Evolutionary conservation across 768 basidiomycete species (phyloP).

Genomic region (Multifurca ochricompacta): DNA sequence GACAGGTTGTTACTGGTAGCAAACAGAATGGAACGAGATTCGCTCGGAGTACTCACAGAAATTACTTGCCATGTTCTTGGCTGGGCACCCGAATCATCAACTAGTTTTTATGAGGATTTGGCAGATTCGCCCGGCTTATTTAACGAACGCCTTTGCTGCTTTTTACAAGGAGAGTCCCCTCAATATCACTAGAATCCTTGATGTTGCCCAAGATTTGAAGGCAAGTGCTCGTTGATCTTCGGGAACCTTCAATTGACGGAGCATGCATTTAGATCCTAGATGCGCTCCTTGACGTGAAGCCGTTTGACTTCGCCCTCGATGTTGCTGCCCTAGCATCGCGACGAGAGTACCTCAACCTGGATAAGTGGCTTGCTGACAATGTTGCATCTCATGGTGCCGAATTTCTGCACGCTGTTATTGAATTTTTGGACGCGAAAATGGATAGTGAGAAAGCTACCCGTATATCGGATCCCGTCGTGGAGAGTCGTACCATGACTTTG

Average conservation of each 20-base stretch:
- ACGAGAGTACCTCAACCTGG: constrained; percentile 88
- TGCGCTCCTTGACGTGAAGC: constrained; percentile 81
- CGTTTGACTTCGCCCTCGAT: constrained; percentile 86
- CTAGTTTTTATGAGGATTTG: constrained; percentile 96
- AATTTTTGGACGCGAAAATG: constrained; percentile 90
- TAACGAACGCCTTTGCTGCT: constrained; percentile 82
- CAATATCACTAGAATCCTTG: constrained; percentile 90
- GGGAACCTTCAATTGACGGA: background rate
- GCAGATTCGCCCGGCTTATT: constrained; percentile 81
- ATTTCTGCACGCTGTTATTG: constrained; percentile 80
- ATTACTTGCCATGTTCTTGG: constrained; percentile 82
- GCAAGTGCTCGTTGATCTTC: constrained; percentile 33
- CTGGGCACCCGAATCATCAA: constrained; percentile 90
- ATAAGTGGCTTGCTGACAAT: constrained; percentile 93
- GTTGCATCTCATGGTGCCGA: constrained; percentile 74
- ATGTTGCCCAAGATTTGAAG: constrained; percentile 93
- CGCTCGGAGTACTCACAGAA: constrained; percentile 82
- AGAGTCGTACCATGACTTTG: constrained; percentile 79
- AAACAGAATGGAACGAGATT: constrained; percentile 82
- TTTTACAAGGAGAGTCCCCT: constrained; percentile 89
- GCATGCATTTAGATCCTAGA: constrained; percentile 78
- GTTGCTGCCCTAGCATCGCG: constrained; percentile 91
- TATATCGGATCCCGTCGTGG: constrained; percentile 68
- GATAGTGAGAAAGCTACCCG: constrained; percentile 74
- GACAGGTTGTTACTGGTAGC: constrained; percentile 32